These are phyloP conservation scores for Aspergillus hortae DNA, from an alignment of 2,329 filamentous ascomycete species.

Conservation along the genomic window DNA sequence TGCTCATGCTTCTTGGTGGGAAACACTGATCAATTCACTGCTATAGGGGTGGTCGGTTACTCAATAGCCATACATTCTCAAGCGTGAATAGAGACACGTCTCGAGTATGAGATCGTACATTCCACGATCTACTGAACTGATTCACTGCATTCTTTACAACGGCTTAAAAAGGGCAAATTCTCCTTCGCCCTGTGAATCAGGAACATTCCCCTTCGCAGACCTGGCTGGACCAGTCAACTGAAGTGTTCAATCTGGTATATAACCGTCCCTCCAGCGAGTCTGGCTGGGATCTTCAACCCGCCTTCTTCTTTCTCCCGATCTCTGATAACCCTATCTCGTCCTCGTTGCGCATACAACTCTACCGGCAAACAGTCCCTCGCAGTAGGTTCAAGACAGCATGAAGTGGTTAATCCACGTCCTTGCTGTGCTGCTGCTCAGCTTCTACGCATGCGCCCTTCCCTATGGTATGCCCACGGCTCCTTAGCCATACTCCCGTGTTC, in stretches of 20 bases:
- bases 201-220: neutral
- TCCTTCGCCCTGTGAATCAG: neutral
- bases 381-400: constrained; percentile 6
- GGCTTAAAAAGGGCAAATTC: neutral
- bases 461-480: constrained; percentile 17
- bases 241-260: neutral
- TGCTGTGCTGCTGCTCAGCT: constrained; percentile 18
- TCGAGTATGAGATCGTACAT: neutral
- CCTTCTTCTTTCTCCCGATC: no score
- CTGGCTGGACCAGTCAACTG: neutral
- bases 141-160: neutral
- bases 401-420: constrained; percentile 16
- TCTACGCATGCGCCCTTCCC: constrained; percentile 18
- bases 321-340: no score
- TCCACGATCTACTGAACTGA: neutral
- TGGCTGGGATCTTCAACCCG: no score
- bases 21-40: no score
- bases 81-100: neutral
- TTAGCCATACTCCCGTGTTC: neutral
- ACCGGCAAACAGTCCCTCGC: no score
- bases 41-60: no score
- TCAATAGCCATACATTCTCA: neutral
- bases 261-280: neutral
- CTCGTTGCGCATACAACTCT: no score
- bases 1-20: no score